Evolutionary conservation across 2,329 filamentous ascomycete genomes (phyloP).

Genomic region (Fusarium haematococcum): DNA sequence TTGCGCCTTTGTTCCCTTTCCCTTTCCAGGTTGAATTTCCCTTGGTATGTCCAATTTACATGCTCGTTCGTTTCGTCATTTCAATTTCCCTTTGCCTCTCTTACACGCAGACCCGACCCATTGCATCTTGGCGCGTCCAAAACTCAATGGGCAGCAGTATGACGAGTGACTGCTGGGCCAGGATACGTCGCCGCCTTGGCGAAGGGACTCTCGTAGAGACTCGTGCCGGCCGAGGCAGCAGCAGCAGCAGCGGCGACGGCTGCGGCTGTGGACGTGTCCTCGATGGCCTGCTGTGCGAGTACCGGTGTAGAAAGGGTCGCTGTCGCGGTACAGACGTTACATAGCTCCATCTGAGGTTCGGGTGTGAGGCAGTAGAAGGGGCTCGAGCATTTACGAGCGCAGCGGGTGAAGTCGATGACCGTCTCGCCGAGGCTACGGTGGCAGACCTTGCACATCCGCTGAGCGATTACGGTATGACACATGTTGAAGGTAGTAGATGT

Average conservation of each 20-base stretch:
- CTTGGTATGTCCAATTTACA: slow-evolving; percentile 25
- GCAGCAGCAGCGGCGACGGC: slow-evolving; percentile 15
- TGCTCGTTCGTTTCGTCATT: slow-evolving; percentile 29
- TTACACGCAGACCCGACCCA: slow-evolving; percentile 20
- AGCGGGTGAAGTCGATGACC: slow-evolving; percentile 46
- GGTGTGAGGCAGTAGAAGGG: slow-evolving; percentile 47
- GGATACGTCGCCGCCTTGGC: slow-evolving; percentile 30
- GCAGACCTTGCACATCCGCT: slow-evolving; percentile 46
- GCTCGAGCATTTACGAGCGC: slow-evolving; percentile 46
- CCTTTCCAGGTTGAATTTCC: slow-evolving; percentile 9
- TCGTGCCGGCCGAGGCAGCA: slow-evolving; percentile 20
- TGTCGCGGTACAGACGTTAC: slow-evolving; percentile 39
- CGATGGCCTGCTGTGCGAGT: slow-evolving; percentile 39
- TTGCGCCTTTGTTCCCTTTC: slow-evolving; percentile 25
- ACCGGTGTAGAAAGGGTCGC: slow-evolving; percentile 41
- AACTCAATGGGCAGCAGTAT: slow-evolving; percentile 26
- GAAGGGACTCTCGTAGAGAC: slow-evolving; percentile 35
- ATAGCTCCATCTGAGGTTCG: slow-evolving; percentile 43
- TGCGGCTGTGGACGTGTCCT: slow-evolving; percentile 19
- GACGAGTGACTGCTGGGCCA: slow-evolving; percentile 19
- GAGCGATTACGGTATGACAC: slow-evolving; percentile 47
- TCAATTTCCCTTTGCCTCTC: slow-evolving; percentile 27
- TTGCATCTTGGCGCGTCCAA: neutral
- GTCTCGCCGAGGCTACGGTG: slow-evolving; percentile 43
- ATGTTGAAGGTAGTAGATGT: slow-evolving; percentile 30